Conservation (phyloP, 768 basidiomycete genomes). For the Psilocybe cyanescens region DNA sequence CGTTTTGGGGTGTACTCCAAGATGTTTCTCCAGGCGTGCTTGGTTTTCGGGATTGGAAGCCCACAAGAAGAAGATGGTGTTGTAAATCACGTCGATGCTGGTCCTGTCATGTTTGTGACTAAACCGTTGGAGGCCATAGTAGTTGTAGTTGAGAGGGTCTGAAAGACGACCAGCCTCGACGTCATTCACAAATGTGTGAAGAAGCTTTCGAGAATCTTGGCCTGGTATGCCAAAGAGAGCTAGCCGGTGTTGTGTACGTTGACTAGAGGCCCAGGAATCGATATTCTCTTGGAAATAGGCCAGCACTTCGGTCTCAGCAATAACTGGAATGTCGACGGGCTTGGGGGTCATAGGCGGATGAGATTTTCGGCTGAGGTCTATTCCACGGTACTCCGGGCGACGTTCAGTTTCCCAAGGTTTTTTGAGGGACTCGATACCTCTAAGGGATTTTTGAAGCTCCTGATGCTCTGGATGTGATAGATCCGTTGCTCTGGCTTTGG, state of each 20-base stretch:
- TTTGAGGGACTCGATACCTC: background rate
- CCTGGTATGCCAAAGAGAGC: constrained; percentile 51
- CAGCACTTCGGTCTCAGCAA: constrained; percentile 11
- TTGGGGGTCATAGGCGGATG: background rate
- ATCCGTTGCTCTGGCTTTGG: background rate
- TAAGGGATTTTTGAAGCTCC: background rate
- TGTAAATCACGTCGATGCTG: constrained; percentile 51
- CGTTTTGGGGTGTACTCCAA: constrained; percentile 31
- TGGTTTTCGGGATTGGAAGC: constrained; percentile 19
- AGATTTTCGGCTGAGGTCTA: background rate
- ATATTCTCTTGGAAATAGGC: constrained; percentile 41
- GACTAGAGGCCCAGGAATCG: constrained; percentile 38
- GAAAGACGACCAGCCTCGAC: constrained; percentile 40
- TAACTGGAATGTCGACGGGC: constrained; percentile 4
- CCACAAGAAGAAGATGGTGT: constrained; percentile 62
- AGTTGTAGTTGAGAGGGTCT: constrained; percentile 27
- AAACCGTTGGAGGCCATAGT: constrained; percentile 49
- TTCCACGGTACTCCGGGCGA: background rate
- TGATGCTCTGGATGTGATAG: background rate
- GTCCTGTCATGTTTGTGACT: constrained; percentile 28
- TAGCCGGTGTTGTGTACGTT: constrained; percentile 42
- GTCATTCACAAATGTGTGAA: constrained; percentile 43
- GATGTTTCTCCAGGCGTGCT: constrained; percentile 8
- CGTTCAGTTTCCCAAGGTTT: background rate
- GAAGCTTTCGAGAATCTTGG: constrained; percentile 40